Base-by-base conservation (phyloP, 2,329 filamentous ascomycete genomes). In the Monosporascus sp. region DNA sequence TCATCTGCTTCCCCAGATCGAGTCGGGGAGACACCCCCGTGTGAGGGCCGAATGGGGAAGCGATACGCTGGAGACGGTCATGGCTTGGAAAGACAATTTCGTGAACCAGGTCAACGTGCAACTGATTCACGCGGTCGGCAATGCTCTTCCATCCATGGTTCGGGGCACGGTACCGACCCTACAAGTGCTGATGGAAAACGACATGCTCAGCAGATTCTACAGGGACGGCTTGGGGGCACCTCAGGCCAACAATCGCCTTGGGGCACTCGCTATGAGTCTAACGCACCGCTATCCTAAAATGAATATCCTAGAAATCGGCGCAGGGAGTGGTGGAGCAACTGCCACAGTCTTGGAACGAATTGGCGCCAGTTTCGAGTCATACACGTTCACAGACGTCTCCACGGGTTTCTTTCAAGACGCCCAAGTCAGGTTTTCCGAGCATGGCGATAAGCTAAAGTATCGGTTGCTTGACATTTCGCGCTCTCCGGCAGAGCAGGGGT, bases 371-470 rank as follows among this genome's bases (percentile, higher is more conserved):
- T 47, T 50, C 47, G 36, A 37, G 14, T 36, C 39, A 3, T 76
- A 74, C 54, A 71, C 68, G 1, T 76, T 65, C 57, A 75, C 74
- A 0, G 72, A 75, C 49, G 66, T 72, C 20, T 68, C 68, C 1
- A 48, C 65, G 14, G 65, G 61, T n/a, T 70, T 70, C 60, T 72
- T 74, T 45, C 64, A 68, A n/a, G 55, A 61, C 3, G 70, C 68
- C 2, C 52, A 62, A 51, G 56, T 62, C n/a, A 58, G 54, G 22
- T 66, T 72, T 42, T 51, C 57, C 4, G 31, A 51, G 5, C 58
- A 64, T 41, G 53, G 56, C 2, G 48, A 58, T 2, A 57, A 57
- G n/a, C 64, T 73, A 59, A 54, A 57, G 17, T 72, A 62, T 54
- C 58, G 60, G 42, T 54, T 60, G 3, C 54, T 60, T 2, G 62